phyloP scores from a whole-genome alignment of 768 basidiomycete species.

The Mycena venus region DNA sequence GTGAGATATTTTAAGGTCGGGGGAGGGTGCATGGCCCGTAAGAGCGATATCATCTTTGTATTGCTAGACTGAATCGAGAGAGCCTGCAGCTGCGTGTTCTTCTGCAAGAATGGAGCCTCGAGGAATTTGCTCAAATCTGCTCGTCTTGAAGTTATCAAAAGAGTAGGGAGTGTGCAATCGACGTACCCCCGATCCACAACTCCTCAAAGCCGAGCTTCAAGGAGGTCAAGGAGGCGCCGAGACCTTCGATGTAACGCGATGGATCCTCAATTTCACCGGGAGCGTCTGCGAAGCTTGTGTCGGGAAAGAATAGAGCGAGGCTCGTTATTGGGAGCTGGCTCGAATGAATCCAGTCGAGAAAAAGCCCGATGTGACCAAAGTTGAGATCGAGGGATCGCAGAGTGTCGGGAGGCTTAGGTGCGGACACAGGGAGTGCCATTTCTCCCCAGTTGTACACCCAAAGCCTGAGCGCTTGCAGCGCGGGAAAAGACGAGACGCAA shows the following conservation, averaged over 20 bases:
- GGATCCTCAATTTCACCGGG: no score
- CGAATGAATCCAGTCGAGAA: no score
- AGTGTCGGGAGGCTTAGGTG: no score
- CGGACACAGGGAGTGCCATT: no score
- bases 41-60: not conserved
- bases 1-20: not conserved
- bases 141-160: not conserved
- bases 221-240: not conserved
- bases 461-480: no score
- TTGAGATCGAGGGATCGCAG: no score
- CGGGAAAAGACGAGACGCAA: no score
- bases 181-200: not conserved
- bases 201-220: not conserved
- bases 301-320: no score
- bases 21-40: not conserved
- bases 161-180: not conserved
- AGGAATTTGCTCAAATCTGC: not conserved
- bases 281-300: no score
- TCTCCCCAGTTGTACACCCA: no score
- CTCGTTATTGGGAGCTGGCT: no score
- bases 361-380: no score
- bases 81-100: not conserved
- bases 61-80: not conserved
- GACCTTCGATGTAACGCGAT: not conserved
- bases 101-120: not conserved